phyloP scores from a whole-genome alignment of 208 protist species.

The Crithidia sp. region DNA sequence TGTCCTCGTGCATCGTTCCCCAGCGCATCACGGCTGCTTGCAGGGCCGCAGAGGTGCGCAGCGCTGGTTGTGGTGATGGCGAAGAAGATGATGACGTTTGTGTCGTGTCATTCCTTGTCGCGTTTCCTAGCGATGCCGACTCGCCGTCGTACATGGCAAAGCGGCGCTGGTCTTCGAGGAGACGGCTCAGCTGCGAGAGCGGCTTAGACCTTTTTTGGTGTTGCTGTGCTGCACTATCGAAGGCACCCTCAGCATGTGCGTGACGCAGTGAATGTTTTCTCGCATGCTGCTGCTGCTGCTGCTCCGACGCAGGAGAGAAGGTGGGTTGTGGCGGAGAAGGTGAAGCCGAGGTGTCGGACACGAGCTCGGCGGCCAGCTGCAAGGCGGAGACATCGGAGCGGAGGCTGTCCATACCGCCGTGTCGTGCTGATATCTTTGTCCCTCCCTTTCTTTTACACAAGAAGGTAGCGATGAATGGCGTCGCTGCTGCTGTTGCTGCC shows the following conservation, averaged over 20 bases:
- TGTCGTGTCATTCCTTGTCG: too few species aligned
- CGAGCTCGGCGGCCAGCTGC: conserved; percentile 25
- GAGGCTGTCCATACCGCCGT: conserved; percentile 8
- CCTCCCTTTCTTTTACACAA: too few species aligned
- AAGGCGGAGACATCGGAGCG: conserved; percentile 18
- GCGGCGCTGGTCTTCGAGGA: conserved; percentile 24
- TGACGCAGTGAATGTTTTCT: too few species aligned
- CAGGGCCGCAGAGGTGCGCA: background rate
- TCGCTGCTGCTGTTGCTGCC: too few species aligned
- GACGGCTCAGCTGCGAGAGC: background rate
- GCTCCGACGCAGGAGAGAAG: background rate
- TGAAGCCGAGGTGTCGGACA: background rate
- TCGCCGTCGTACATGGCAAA: conserved; percentile 11
- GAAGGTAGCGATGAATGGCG: too few species aligned
- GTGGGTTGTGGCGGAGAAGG: background rate
- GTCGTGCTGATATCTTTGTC: too few species aligned
- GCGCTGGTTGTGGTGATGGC: background rate
- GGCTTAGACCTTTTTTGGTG: too few species aligned
- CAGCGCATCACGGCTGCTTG: conserved; percentile 23
- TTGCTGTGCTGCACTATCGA: too few species aligned
- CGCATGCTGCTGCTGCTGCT: background rate
- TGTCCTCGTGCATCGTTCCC: background rate
- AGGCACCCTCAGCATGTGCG: too few species aligned
- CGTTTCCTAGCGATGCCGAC: too few species aligned
- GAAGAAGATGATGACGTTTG: background rate